Percentiles rank a stretch among this genome's conserved stretches.
phyloP scores from a whole-genome alignment of 805 yeast genomes.

The Sporopachydermia quercuum region DNA sequence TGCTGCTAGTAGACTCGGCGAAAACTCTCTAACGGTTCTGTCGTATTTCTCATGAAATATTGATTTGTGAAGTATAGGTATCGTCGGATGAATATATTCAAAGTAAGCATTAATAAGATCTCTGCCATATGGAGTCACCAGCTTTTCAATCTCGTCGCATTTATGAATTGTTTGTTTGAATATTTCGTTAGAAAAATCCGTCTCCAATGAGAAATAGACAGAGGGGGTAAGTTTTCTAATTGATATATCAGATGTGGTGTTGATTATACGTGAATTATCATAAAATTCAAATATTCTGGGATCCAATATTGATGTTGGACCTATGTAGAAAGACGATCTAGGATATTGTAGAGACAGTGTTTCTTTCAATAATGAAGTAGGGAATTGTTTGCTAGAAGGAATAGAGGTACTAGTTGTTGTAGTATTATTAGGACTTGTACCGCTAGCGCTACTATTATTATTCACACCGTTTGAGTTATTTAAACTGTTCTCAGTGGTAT shows the following conservation, averaged over 20 bases:
- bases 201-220: not conserved
- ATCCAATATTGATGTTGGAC: constrained; percentile 46
- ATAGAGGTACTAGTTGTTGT: too few relatives aligned
- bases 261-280: not conserved
- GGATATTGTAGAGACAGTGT: constrained; percentile 45
- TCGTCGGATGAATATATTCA: not conserved
- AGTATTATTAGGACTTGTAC: too few relatives aligned
- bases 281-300: constrained; percentile 9
- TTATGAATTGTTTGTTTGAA: not conserved
- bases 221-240: not conserved
- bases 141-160: constrained; percentile 1
- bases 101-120: not conserved
- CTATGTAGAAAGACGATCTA: constrained; percentile 41
- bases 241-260: not conserved
- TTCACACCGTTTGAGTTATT: not conserved
- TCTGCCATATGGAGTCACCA: not conserved
- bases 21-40: not conserved
- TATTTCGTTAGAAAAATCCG: not conserved
- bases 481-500: not conserved
- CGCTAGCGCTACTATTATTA: too few relatives aligned
- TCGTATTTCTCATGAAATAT: constrained; percentile 1
- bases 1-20: not conserved
- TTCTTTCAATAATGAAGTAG: constrained; percentile 33
- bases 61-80: not conserved
- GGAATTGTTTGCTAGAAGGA: not conserved